A percentile compares a stretch with the other conserved stretches of the same genome.
phyloP scores from a whole-genome alignment of 164 flowering plant species.

The Macadamia integrifolia region DNA sequence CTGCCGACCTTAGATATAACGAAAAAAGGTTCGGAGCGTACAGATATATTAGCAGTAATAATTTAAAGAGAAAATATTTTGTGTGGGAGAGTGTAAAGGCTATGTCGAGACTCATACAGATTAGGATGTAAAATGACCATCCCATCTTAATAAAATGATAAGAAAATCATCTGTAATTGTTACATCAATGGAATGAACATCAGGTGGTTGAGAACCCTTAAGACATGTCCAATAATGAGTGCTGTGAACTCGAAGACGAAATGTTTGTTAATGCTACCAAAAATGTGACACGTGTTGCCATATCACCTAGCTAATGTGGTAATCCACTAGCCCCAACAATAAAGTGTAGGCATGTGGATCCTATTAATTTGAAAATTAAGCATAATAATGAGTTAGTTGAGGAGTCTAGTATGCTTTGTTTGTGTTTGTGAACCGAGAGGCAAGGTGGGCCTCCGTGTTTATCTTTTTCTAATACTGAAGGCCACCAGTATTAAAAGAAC shows the following conservation, averaged over 20 bases:
- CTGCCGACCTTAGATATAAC: no score
- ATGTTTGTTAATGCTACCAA: background rate
- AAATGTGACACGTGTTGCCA: conserved; percentile 2
- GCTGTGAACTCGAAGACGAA: background rate
- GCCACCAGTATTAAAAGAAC: conserved; percentile 7
- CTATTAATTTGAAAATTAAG: conserved; percentile 17
- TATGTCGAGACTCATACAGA: no score
- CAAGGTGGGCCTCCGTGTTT: conserved; percentile 23
- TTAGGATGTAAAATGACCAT: no score
- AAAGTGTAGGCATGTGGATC: conserved; percentile 20
- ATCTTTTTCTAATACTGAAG: conserved; percentile 4
- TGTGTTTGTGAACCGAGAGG: conserved; percentile 2
- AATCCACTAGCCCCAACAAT: background rate
- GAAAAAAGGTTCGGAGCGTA: no score
- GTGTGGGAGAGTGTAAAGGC: no score
- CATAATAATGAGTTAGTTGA: conserved; percentile 30
- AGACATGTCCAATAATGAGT: background rate
- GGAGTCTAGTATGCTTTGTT: conserved; percentile 17
- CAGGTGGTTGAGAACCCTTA: no score
- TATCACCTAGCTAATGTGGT: conserved; percentile 7
- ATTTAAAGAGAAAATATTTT: no score
- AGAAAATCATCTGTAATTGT: no score
- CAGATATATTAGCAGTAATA: no score
- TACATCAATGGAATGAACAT: no score
- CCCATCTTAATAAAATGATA: no score